These are phyloP conservation scores for Capsella rubella DNA, from an alignment of 441 rosid genomes.

Conservation along the genomic window DNA sequence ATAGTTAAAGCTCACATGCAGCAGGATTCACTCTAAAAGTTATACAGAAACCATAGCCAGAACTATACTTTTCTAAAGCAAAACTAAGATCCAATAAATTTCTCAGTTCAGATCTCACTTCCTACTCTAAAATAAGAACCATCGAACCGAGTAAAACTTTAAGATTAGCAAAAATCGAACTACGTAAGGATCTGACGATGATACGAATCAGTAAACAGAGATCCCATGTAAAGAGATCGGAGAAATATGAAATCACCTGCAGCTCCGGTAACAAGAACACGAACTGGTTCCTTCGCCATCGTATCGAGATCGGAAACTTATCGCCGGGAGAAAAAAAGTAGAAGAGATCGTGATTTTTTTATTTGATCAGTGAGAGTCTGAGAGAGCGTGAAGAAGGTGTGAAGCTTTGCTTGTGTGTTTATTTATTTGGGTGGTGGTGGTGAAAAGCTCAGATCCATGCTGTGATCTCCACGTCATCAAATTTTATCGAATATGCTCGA, in stretches of 20 bases:
- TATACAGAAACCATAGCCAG: not conserved
- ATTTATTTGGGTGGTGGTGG: constrained; percentile 24
- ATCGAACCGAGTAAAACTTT: not conserved
- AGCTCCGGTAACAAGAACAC: constrained; percentile 94
- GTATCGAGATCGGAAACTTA: constrained; percentile 34
- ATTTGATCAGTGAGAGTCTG: constrained; percentile 20
- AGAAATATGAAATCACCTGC: constrained; percentile 58
- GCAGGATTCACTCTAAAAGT: constrained; percentile 4
- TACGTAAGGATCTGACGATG: constrained; percentile 25
- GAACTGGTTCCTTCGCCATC: constrained; percentile 89
- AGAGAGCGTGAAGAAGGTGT: constrained; percentile 13
- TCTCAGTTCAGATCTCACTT: constrained; percentile 11
- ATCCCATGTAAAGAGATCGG: not conserved
- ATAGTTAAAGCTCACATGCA: constrained; percentile 1
- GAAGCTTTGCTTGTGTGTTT: not conserved
- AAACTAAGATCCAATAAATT: not conserved
- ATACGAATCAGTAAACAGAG: constrained; percentile 4
- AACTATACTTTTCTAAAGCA: not conserved
- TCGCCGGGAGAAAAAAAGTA: constrained; percentile 24
- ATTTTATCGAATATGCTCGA: constrained; percentile 4
- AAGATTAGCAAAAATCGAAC: not conserved
- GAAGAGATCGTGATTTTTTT: not conserved
- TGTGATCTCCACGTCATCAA: constrained; percentile 38
- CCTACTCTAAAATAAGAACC: not conserved
- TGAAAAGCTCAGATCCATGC: constrained; percentile 21